A percentile compares a stretch with the other conserved stretches of the same genome.
These are phyloP conservation scores for Chaetomium strumarium DNA, from an alignment of 2,329 filamentous ascomycete genomes.

Conservation along the genomic window DNA sequence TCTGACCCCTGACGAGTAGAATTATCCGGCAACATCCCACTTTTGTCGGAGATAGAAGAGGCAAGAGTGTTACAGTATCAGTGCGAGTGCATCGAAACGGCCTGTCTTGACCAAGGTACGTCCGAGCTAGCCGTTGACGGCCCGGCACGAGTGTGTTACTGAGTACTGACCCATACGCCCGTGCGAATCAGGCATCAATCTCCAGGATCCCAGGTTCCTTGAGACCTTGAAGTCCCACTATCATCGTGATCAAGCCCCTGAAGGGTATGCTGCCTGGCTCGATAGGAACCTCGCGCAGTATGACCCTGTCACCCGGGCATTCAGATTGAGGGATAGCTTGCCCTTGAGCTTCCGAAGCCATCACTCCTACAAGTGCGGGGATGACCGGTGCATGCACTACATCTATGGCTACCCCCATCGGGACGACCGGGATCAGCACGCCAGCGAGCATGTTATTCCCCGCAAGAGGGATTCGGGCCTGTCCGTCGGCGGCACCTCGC, in stretches of 20 bases:
- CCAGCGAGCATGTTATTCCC: constrained; percentile 39
- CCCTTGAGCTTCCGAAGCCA: constrained; percentile 33
- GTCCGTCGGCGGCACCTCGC: constrained; percentile 35
- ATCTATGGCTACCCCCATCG: constrained; percentile 50
- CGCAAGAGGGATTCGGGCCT: constrained; percentile 42
- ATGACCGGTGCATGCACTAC: constrained; percentile 51
- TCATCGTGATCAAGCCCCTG: constrained; percentile 37
- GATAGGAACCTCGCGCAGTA: constrained; percentile 45
- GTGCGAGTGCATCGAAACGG: constrained; percentile 52
- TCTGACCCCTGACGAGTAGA: constrained; percentile 30
- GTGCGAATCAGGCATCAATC: constrained; percentile 35
- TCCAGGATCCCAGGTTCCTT: constrained; percentile 36
- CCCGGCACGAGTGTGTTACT: neutral
- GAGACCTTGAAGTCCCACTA: constrained; percentile 34
- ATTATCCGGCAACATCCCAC: constrained; percentile 35
- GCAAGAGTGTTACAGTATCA: constrained; percentile 51
- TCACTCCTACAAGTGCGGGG: constrained; percentile 48
- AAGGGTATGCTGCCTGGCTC: constrained; percentile 47
- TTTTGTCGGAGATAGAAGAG: constrained; percentile 51
- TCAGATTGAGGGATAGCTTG: constrained; percentile 34
- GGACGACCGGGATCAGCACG: constrained; percentile 47
- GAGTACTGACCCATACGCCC: constrained; percentile 6
- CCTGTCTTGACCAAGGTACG: constrained; percentile 45
- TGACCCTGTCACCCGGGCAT: constrained; percentile 42
- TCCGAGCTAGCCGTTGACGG: constrained; percentile 2